Base-by-base conservation (phyloP, 2,329 filamentous ascomycete genomes). In the Cyphellophora attinorum region DNA sequence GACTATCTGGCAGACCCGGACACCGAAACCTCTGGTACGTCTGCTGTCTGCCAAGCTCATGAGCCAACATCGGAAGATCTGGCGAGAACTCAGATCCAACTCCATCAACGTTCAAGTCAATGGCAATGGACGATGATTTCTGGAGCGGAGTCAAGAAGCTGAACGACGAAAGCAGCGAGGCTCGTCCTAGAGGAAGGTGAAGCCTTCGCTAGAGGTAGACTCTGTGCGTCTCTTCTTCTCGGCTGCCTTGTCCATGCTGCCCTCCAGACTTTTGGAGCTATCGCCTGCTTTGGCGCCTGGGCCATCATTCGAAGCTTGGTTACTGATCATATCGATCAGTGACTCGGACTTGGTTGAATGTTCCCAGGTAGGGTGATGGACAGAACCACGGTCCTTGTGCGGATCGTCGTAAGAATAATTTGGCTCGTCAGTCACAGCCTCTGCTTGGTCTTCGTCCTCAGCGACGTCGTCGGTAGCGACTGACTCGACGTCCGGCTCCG, bases 311-410 rank as follows among this genome's bases (percentile, higher is more conserved):
- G 37, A 37, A 19, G 36, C 38, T 15, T 47, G 46, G 23, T 40
- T 38, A 19, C 29, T 42, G 36, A 47, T 44, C 11, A 48, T 29
- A 34, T 48, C 44, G 16, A 48, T 18, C 30, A 48, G 35, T 6
- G 41, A 41, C 8, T 28, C 30, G 19, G 33, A 34, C 16, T 45
- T 39, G 17, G 45, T 33, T n/a, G 21, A 33, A 16, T 42, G 42
- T 12, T 41, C 29, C 46, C 44, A 47, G 2, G 44, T 47, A 14
- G 46, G 42, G 38, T 49, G 37, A 15, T 41, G 23, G 15, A 45
- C 38, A 13, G 28, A 14, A 30, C n/a, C 14, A n/a, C 21, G 21
- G 21, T 14, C 5, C 12, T 11, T n/a, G n/a, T 25, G n/a, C 21
- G 21, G 21, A 25, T 25, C 21, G n/a, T 25, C 21, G n/a, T 25